Conservation (phyloP, 148 eudicot species). For the Arctostaphylos glauca region DNA sequence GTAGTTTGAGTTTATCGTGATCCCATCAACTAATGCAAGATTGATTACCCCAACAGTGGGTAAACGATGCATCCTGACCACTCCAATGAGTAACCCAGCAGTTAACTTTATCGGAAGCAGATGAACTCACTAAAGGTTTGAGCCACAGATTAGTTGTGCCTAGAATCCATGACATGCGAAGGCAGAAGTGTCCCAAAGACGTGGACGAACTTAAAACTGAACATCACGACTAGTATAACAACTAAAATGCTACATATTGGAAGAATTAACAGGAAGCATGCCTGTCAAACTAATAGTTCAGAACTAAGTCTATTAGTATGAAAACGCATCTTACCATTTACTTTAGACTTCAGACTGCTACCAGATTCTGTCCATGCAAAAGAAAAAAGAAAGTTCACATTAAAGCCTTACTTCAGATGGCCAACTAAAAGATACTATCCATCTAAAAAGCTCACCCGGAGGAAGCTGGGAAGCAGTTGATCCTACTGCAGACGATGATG, state of each 20-base stretch:
- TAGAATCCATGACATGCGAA: neutral
- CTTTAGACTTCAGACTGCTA: conserved; percentile 26
- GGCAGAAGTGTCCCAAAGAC: neutral
- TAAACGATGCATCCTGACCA: conserved; percentile 9
- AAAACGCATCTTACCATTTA: conserved; percentile 26
- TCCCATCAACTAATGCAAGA: neutral
- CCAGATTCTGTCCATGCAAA: conserved; percentile 29
- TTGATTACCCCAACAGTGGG: neutral
- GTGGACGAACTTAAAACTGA: neutral
- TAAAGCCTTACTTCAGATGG: conserved; percentile 15
- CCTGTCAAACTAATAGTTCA: neutral
- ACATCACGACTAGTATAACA: neutral
- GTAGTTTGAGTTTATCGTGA: neutral
- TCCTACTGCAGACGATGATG: conserved; percentile 31
- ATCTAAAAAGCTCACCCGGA: conserved; percentile 44
- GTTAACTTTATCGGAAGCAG: neutral
- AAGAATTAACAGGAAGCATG: neutral
- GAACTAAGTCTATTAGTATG: neutral
- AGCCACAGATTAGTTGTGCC: neutral
- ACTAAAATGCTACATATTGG: neutral
- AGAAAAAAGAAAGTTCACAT: conserved; percentile 1
- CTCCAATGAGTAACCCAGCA: neutral
- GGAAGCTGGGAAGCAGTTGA: conserved; percentile 37
- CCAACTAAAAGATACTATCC: conserved; percentile 2
- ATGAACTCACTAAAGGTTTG: neutral